Evolutionary conservation across 2,329 filamentous ascomycete genomes (phyloP), one percentile per base, ranked within the genome.

Genomic region (Setomelanomma holmii): DNA sequence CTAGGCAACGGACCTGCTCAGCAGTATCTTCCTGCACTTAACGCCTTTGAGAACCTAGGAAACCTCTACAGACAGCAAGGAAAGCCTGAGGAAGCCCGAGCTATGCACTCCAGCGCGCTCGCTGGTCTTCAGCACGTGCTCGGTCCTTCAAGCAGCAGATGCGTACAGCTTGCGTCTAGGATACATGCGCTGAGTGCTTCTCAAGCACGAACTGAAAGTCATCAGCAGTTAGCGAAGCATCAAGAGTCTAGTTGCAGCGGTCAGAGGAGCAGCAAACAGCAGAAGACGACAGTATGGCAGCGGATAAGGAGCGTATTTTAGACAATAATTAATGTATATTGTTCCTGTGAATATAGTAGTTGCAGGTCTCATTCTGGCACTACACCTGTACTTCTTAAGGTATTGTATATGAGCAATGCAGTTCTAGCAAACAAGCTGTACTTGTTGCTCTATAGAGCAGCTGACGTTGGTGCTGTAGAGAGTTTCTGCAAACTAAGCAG

Each of bases 1-100:
- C 45, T 58, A n/a, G 55, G 58, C 38, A 40, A 39, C 11, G 44
- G 53, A 34, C 56, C 53, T 38, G 34, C 40, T 30, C 40, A 16
- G 10, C 3, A 11, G 12, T 42, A 42, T 30, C 40, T 27, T 17
- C 33, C 42, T n/a, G 33, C 42, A 23, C 42, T 45, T 12, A 23
- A 35, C 30, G 38, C 42, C 5, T 16, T 45, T 12, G 20, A 45
- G 30, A 38, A 45, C 20, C 33, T 45, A 16, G 42, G 42, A 14
- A 23, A 23, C 12, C 42, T 36, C 30, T 45, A 45, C 27, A 35
- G 4, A 17, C 7, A 34, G 10, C 41, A 20, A 16, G 24, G 12
- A 16, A 44, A 21, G 41, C n/a, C 17, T 16, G 27, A n/a, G 7
- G 41, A 44, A 34, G 41, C 41, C 8, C 11, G 16, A 19, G 41